Evolutionary conservation across 2,329 filamentous ascomycete species (phyloP).

Genomic region (Cladophialophora immunda): DNA sequence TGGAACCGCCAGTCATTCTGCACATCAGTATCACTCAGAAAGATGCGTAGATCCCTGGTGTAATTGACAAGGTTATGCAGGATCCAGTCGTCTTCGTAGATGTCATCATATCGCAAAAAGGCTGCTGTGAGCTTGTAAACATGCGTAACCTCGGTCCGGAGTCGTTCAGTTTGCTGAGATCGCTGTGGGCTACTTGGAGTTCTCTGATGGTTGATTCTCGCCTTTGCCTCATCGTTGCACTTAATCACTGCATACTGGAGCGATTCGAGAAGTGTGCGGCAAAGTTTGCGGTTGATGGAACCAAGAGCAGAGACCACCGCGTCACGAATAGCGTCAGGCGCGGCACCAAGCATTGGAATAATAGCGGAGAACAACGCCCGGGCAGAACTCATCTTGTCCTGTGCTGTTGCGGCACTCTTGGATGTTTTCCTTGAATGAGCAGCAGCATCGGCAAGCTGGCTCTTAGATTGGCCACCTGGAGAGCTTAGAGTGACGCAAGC

Average conservation of each 20-base stretch:
- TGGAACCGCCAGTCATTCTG: constrained; percentile 96
- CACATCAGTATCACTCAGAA: constrained; percentile 92
- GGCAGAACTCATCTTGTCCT: constrained; percentile 86
- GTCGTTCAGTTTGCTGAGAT: constrained; percentile 82
- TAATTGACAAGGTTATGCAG: constrained; percentile 88
- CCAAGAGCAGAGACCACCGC: constrained; percentile 92
- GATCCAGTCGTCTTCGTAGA: constrained; percentile 89
- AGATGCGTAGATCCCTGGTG: constrained; percentile 89
- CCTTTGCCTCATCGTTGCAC: constrained; percentile 88
- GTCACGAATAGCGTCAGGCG: constrained; percentile 81
- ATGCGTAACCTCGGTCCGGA: constrained; percentile 94
- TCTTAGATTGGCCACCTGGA: constrained; percentile 70
- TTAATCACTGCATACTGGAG: constrained; percentile 84
- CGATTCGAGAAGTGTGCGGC: constrained; percentile 87
- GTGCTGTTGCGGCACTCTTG: constrained; percentile 57
- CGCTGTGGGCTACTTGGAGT: constrained; percentile 82
- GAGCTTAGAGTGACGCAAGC: constrained; percentile 95
- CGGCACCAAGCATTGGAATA: constrained; percentile 83
- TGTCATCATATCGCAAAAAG: constrained; percentile 79
- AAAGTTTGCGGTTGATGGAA: constrained; percentile 94
- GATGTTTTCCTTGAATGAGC: constrained; percentile 87
- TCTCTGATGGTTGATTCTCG: constrained; percentile 81
- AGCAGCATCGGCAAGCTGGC: constrained; percentile 69
- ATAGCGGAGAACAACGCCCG: constrained; percentile 89
- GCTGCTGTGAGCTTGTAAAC: constrained; percentile 94